Evolutionary conservation across 352 stramenopile genomes (phyloP), one percentile per base, ranked within the genome.

Genomic region (Phytophthora sp.): DNA sequence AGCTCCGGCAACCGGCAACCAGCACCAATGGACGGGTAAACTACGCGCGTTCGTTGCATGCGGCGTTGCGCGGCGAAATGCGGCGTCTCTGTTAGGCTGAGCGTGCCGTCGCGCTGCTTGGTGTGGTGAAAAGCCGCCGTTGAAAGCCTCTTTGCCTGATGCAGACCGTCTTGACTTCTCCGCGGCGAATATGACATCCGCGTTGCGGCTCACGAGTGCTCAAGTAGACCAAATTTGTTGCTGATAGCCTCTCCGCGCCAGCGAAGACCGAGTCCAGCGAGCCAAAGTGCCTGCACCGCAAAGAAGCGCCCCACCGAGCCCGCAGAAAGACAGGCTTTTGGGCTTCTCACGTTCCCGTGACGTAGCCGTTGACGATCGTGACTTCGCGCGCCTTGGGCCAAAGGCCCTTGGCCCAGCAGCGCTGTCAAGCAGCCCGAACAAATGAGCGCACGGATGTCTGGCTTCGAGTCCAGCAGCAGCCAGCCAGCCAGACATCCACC

Each of bases 221-320:
- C n/a, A n/a, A n/a, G n/a, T n/a, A n/a, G n/a, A n/a, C n/a, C n/a
- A n/a, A n/a, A n/a, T n/a, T n/a, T n/a, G n/a, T n/a, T n/a, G n/a
- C n/a, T n/a, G n/a, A n/a, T n/a, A n/a, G n/a, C n/a, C n/a, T n/a
- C n/a, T n/a, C n/a, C n/a, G n/a, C 20, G 21, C 3, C 15, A 45
- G 23, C 30, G 30, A 29, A 46, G 26, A 52, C 29, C 39, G 8
- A 24, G 45, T 24, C 44, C 20, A n/a, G n/a, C 41, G 13, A 39
- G 12, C 15, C 33, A 41, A 41, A 38, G 33, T 49, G 21, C 20
- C 13, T 18, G 56, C 45, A 57, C 46, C 45, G 47, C 57, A 54
- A 63, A 63, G 35, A 62, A 59, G 44, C 31, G 60, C 59, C 50
- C 45, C 46, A 66, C 57, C 46, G 46, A 66, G 44, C 23, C 38